Percentiles rank a stretch among this genome's conserved stretches.
These are phyloP conservation scores for Pythium aphanidermatum DNA, from an alignment of 352 stramenopile species.

Conservation along the genomic window DNA sequence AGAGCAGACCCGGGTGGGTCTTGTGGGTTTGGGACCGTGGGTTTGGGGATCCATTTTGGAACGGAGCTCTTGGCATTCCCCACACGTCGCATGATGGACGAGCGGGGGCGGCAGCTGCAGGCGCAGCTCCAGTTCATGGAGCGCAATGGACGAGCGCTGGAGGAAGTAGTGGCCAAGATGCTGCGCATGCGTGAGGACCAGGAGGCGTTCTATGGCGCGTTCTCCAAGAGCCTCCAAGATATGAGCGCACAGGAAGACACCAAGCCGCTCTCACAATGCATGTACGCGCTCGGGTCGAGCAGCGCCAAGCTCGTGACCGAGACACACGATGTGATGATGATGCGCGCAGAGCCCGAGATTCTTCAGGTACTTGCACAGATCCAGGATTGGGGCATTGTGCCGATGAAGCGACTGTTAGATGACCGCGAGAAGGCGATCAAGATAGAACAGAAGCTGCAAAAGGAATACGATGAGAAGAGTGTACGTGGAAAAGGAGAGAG, in stretches of 20 bases:
- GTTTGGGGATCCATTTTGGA: too few relatives aligned
- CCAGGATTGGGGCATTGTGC: slow-evolving; percentile 76
- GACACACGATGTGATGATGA: slow-evolving; percentile 74
- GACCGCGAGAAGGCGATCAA: slow-evolving; percentile 80
- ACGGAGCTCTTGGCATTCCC: too few relatives aligned
- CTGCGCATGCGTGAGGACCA: slow-evolving; percentile 59
- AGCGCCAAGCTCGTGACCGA: slow-evolving; percentile 47
- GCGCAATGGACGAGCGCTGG: slow-evolving; percentile 64
- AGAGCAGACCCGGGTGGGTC: too few relatives aligned
- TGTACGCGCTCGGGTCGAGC: slow-evolving; percentile 40
- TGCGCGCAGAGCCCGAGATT: slow-evolving; percentile 59
- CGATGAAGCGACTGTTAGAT: slow-evolving; percentile 79
- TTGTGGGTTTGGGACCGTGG: too few relatives aligned
- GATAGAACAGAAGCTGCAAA: slow-evolving; percentile 68
- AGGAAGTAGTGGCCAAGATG: slow-evolving; percentile 68
- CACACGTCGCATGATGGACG: slow-evolving; percentile 41
- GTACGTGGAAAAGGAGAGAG: slow-evolving; percentile 18
- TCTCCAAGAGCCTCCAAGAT: slow-evolving; percentile 55
- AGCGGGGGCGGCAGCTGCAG: slow-evolving; percentile 34
- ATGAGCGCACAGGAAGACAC: slow-evolving; percentile 57
- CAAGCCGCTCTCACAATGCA: slow-evolving; percentile 36
- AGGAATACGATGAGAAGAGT: slow-evolving; percentile 63
- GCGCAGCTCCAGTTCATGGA: slow-evolving; percentile 78
- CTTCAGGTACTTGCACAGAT: slow-evolving; percentile 67
- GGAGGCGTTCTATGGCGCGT: slow-evolving; percentile 44